These are phyloP conservation scores for Eleusine coracana DNA, from an alignment of 176 grass and related monocot species.

Conservation along the genomic window DNA sequence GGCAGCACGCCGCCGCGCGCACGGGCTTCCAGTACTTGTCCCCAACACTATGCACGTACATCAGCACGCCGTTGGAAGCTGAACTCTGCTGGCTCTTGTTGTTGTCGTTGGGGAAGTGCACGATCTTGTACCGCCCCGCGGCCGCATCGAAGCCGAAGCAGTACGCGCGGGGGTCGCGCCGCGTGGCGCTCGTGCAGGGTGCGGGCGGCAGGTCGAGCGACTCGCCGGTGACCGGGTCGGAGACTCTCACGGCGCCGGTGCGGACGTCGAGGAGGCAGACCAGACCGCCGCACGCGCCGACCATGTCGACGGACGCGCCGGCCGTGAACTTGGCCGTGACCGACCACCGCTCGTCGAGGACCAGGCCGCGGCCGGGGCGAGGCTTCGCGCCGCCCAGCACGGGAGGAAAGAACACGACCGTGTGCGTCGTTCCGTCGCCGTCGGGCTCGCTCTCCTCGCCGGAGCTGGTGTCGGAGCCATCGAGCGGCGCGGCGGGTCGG, in stretches of 20 bases:
- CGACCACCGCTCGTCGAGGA: slow-evolving; percentile 14
- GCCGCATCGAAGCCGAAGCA: slow-evolving; percentile 21
- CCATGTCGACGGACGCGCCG: background rate
- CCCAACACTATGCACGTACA: background rate
- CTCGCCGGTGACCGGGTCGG: background rate
- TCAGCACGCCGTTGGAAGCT: background rate
- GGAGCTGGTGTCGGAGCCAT: background rate
- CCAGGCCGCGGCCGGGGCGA: background rate
- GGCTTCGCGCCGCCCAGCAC: background rate
- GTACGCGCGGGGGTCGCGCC: background rate
- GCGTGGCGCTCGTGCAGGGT: background rate
- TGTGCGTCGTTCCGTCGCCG: background rate
- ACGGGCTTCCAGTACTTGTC: slow-evolving; percentile 25
- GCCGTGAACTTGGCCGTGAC: background rate
- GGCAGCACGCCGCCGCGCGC: background rate
- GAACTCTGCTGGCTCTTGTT: background rate
- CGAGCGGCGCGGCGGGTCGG: background rate
- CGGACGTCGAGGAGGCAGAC: slow-evolving; percentile 14
- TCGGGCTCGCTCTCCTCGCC: too few species aligned
- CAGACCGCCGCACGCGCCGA: background rate
- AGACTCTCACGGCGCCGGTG: background rate
- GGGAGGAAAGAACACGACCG: slow-evolving; percentile 5
- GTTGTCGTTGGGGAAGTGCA: background rate
- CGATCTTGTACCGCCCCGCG: background rate
- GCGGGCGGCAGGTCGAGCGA: background rate